phyloP scores from a whole-genome alignment of 441 rosid genomes.

The Breynia disticha region DNA sequence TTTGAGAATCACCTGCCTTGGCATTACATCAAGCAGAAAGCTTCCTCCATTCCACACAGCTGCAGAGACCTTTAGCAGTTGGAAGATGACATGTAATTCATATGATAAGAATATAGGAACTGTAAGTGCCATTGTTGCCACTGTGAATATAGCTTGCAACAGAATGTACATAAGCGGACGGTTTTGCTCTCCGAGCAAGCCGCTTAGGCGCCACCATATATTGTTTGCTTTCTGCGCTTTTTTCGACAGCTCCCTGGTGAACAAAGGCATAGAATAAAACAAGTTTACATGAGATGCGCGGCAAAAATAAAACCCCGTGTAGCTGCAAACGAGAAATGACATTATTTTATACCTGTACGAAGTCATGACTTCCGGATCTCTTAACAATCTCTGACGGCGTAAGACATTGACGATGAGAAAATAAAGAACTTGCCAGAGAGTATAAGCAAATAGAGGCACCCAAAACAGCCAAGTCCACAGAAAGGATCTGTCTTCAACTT shows the following conservation, averaged over 20 bases:
- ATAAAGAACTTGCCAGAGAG: conserved; percentile 84
- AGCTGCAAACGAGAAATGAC: neutral
- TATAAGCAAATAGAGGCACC: conserved; percentile 74
- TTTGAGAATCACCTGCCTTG: conserved; percentile 76
- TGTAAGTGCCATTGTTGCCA: conserved; percentile 85
- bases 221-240: conserved; percentile 88
- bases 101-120: conserved; percentile 88
- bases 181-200: conserved; percentile 75
- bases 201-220: conserved; percentile 76
- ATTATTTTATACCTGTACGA: conserved; percentile 58
- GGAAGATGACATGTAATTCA: conserved; percentile 54
- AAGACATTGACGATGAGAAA: conserved; percentile 85
- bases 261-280: conserved; percentile 7
- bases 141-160: conserved; percentile 67
- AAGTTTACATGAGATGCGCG: neutral
- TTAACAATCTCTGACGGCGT: conserved; percentile 74
- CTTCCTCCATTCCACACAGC: conserved; percentile 89
- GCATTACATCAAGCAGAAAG: conserved; percentile 85
- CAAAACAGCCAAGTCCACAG: conserved; percentile 81
- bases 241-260: conserved; percentile 64
- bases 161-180: conserved; percentile 72
- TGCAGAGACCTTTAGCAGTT: conserved; percentile 78
- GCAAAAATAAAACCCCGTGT: neutral
- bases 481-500: conserved; percentile 58
- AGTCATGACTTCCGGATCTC: conserved; percentile 99